Base-by-base conservation (phyloP, 345 rosid genomes). In the Euphorbia pulcherrima region DNA sequence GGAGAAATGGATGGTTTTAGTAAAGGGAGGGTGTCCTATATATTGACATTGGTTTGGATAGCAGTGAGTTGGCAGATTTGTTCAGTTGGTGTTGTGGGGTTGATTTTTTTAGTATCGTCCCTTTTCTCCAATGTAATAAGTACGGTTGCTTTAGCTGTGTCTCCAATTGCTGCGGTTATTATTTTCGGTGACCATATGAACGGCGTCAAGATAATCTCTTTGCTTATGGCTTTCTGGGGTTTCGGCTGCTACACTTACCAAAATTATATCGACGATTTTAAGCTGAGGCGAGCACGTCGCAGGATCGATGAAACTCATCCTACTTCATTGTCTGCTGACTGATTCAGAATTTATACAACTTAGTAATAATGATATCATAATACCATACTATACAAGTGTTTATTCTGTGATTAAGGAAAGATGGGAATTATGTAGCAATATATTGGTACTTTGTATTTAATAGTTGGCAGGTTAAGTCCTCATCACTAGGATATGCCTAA, bases 61-160 rank as follows among this genome's bases (percentile, higher is more conserved):
- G 87, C 91, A 7, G 68, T 88, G 63, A 61, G 80, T 33, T 88
- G 95, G 91, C 95, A 88, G 73, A 72, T 88, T 5, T 82, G 85
- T 66, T 77, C 89, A 1, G 89, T 86, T 54, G 95, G 95, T 20
- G 88, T 84, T 18, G 86, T 88, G 37, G 91, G 95, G 7, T 79
- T 88, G 85, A 79, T 88, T 54, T 88, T 84, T 24, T 54, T 83
- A 59, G 86, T 83, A 50, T 86, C 94, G 26, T 88, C 89, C 8
- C 87, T 88, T 56, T 88, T 88, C 80, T 88, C 95, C 68, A 86
- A 86, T 57, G 95, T 86, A 23, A 85, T 86, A 50, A 83, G 91
- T 33, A 85, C 89, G 12, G 52, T 85, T 2, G 85, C 86, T 21
- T 71, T 88, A 86, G 88, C 88, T 9, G 72, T 86, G 6, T 80